Base-by-base conservation (phyloP, 768 basidiomycete species). In the Boletus huronensis region DNA sequence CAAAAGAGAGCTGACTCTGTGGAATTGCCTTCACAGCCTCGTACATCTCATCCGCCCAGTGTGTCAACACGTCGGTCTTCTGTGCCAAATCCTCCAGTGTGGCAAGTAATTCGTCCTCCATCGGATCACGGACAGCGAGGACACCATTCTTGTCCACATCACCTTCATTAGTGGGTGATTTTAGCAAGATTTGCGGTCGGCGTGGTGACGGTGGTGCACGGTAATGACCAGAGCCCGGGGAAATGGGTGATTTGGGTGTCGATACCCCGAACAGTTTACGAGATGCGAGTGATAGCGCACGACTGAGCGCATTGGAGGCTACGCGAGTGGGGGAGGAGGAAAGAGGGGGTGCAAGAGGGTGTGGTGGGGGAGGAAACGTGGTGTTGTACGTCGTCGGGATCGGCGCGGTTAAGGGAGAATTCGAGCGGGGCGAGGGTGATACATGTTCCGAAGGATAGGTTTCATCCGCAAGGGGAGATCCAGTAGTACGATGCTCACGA, bases 31-130 rank as follows among this genome's bases (percentile, higher is more conserved):
- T 92, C 26, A 93, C 88, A 64, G 84, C 85, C 62, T 91, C 90
- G 63, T 91, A 90, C 82, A 97, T 87, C 77, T 93, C 89, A 60
- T 98, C 96, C 21, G 90, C 97, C 84, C 94, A 96, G 57, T 90
- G 87, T 53, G 90, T 89, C 54, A 98, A 74, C 49, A 95, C 93
- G 56, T 90, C 86, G 32, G 96, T 96, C 79, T 98, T 99, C 78
- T 97, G 92, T 32, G 95, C 96, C 3, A 95, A 75, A 58, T 95
- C 90, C 66, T 98, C 96, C 40, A 98, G 74, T 19, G 74, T 70
- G 3, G 77, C 82, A n/a, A 97, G 73, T n/a, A 97, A 70, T 55
- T 84, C 82, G 56, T 96, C 91, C 61, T 97, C 93, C 60, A 88
- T 74, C 1, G 86, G 87, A 62, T 90, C 87, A 19, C 80, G 70